Base-by-base conservation (phyloP, 2,329 filamentous ascomycete species). In the Arthrinium phaeospermum region DNA sequence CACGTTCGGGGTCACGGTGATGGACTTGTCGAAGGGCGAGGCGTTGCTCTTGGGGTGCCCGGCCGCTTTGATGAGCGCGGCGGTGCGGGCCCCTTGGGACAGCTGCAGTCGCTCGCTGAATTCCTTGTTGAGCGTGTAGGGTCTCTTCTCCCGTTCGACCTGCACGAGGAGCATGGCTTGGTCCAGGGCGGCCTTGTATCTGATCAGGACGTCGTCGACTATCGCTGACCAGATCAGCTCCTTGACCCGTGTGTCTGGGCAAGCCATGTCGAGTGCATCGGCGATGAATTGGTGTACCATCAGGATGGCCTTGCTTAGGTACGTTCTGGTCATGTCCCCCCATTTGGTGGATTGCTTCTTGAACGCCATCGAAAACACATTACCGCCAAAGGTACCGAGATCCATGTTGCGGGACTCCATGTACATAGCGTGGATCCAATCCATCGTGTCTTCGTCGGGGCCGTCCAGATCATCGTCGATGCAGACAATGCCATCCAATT, bases 291-390 rank as follows among this genome's bases (percentile, higher is more conserved):
- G 47, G 71, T 83, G 79, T 27, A 83, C 73, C 4, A 70, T 70
- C 27, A 78, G 22, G 27, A 81, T 78, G 16, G 79, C 74, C 10
- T 71, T 45, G 73, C 78, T 79, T 45, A 82, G 71, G 70, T 80
- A 80, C 0, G 73, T 53, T 57, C 71, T 72, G 13, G 78, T 77
- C 44, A 81, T 77, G 7, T 7, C 12, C 0, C 70, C 73, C 81
- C 81, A 83, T 44, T 79, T 80, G 8, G 67, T 49, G 0, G 80
- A 81, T 51, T 82, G 80, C 69, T 81, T 75, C 24, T 68, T 69
- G 70, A 80, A 78, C 0, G 77, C 77, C 34, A 69, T 73, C 0
- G 75, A 71, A 34, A 79, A 70, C 0, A 81, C 53, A 0, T 70
- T 67, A 3, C 72, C 57, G n/a, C 73, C 77, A 69, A 76, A 77